Conservation (phyloP, 2,329 filamentous ascomycete genomes). For the Sporothrix schenckii region DNA sequence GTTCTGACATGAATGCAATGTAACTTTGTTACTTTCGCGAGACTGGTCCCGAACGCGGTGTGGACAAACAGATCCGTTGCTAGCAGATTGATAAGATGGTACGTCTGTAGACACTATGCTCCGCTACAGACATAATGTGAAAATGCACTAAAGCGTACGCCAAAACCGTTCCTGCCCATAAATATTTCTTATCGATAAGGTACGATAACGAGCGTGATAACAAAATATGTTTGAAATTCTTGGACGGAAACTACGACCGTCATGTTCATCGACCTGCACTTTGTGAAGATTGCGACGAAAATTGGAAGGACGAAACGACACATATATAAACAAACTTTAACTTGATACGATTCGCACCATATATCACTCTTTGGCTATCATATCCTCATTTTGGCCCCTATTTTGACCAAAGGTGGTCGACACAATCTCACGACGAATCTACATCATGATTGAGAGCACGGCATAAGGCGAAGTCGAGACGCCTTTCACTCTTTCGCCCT, state of each 20-base stretch:
- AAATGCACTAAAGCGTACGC: background rate
- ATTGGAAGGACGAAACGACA: background rate
- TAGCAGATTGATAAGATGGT: conserved; percentile 26
- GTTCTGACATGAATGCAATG: background rate
- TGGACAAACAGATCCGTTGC: conserved; percentile 10
- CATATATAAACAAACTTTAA: background rate
- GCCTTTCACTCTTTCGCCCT: background rate
- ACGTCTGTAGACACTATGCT: too few relatives aligned
- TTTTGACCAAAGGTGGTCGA: background rate
- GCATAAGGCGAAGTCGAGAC: conserved; percentile 8
- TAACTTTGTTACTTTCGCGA: background rate
- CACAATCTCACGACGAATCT: background rate
- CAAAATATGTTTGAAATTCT: conserved; percentile 14
- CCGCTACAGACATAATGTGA: background rate
- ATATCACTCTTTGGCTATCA: background rate
- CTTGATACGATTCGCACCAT: background rate
- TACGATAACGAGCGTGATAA: conserved; percentile 26
- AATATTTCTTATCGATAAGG: conserved; percentile 33
- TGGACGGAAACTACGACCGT: conserved; percentile 10
- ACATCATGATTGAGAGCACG: background rate
- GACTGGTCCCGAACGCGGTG: background rate
- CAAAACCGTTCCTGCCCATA: conserved; percentile 22
- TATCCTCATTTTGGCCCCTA: background rate
- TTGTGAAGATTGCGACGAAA: background rate
- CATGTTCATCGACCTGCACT: background rate